Percentiles rank a stretch among this genome's conserved stretches.
Conservation (phyloP, 2,329 filamentous ascomycete species). For the Cercospora zeae-maydis region DNA sequence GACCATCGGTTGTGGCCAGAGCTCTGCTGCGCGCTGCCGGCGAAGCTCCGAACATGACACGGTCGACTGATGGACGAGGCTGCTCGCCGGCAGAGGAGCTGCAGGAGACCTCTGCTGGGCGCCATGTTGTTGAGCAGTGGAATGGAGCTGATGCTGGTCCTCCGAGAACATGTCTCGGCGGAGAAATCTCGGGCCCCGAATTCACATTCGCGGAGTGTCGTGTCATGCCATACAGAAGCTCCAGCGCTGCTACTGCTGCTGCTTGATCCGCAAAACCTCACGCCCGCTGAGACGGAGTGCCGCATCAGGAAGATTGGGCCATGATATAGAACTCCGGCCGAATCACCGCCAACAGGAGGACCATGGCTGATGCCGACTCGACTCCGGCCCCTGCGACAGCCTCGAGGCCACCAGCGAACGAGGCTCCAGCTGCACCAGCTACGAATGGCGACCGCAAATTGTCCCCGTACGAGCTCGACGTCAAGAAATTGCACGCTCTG, state of each 20-base stretch:
- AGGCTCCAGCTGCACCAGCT: conserved; percentile 10
- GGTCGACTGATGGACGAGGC: conserved; percentile 9
- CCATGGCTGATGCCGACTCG: conserved; percentile 22
- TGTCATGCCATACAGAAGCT: not conserved
- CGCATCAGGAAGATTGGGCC: not conserved
- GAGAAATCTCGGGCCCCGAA: not conserved
- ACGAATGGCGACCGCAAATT: conserved; percentile 20
- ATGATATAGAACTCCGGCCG: conserved; percentile 11
- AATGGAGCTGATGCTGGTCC: not conserved
- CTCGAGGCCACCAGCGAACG: not conserved
- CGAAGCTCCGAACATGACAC: conserved; percentile 25
- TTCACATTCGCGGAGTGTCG: not conserved
- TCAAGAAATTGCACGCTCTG: conserved; percentile 82
- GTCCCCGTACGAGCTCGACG: conserved; percentile 63
- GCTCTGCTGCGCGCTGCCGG: conserved; percentile 14
- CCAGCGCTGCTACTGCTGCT: not conserved
- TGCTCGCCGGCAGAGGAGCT: not conserved
- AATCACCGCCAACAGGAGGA: not conserved
- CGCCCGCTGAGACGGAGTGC: not conserved
- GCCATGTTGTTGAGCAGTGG: conserved; percentile 26
- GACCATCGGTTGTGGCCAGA: conserved; percentile 92
- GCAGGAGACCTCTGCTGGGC: conserved; percentile 32
- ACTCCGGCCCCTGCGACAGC: conserved; percentile 8
- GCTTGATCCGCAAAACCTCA: not conserved
- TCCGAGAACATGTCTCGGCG: not conserved